Evolutionary conservation across 257 asterid genomes (phyloP), one percentile per base, ranked within the genome.

Genomic region (Lycium ferocissimum): DNA sequence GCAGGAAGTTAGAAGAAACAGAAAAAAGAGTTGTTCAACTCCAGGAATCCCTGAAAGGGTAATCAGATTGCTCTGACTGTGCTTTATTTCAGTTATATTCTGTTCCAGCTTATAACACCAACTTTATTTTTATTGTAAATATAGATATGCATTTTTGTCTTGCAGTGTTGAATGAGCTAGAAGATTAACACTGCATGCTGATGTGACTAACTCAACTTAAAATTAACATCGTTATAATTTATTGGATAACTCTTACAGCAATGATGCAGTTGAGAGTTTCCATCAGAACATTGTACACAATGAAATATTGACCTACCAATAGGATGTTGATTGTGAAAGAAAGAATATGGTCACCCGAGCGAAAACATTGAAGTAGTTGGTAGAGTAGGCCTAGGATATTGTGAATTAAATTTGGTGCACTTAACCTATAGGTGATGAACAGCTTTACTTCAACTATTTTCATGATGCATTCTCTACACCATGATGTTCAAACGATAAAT

Each of bases 31-130:
- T 84, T 85, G 92, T 90, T 85, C 98, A 95, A 83, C 85, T 94
- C 78, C 97, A 95, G 91, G 99, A 95, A 86, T 90, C 97, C 47
- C 51, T 92, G 91, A 94, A 92, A 79, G 94, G 98, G 99, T 97
- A 92, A 72, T 87, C 54, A 67, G 63, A 80, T 80, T 49, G 76
- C 70, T n/a, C 53, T 7, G 80, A 43, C 20, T 53, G 26, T 63
- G 73, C 71, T 65, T 37, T 65, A 81, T 17, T 14, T 78, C 73
- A 22, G 65, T 76, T 70, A 47, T 80, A 37, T 33, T 20, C 47
- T 45, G 22, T 83, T 81, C 86, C 85, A 85, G 18, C 58, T 13
- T 53, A 35, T 61, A 51, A 40, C 9, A 81, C 56, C 33, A 22
- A 49, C 78, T 56, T 47, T 37, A 15, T 20, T 73, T 83, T 5